A percentile compares a stretch with the other conserved stretches of the same genome.
phyloP scores from a whole-genome alignment of 768 basidiomycete genomes.

The Pleurotus platypus region DNA sequence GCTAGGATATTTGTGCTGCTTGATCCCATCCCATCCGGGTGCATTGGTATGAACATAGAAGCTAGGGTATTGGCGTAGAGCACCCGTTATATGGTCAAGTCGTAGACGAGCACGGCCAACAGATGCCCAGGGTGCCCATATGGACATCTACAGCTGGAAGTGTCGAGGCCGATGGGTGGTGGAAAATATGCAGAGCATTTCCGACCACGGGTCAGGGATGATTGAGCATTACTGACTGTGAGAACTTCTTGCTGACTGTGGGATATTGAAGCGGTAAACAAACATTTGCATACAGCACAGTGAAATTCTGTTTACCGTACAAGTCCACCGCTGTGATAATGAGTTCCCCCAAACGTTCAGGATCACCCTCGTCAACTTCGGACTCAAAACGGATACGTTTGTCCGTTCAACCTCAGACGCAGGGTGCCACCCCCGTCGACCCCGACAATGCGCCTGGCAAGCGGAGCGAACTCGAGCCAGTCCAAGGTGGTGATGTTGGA shows the following conservation, averaged over 20 bases:
- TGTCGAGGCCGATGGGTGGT: too few relatives aligned
- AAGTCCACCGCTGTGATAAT: constrained; percentile 22
- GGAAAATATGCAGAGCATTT: background rate
- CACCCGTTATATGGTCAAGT: background rate
- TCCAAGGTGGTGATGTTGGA: constrained; percentile 73
- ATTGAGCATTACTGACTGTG: background rate
- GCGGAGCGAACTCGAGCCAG: constrained; percentile 83
- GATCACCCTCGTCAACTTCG: constrained; percentile 48
- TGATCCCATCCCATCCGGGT: constrained; percentile 5
- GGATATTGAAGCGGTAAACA: background rate
- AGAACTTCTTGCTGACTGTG: background rate
- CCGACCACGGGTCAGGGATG: background rate
- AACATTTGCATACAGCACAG: too few relatives aligned
- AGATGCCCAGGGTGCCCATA: constrained; percentile 7
- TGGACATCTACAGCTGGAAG: constrained; percentile 1
- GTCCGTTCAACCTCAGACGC: constrained; percentile 48
- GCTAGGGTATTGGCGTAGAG: background rate
- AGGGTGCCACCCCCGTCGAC: constrained; percentile 75
- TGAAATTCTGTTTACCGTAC: too few relatives aligned
- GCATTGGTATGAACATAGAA: constrained; percentile 1
- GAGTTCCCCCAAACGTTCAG: constrained; percentile 67
- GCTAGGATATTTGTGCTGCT: constrained; percentile 1
- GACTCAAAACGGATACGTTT: constrained; percentile 60
- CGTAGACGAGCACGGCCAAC: constrained; percentile 1
- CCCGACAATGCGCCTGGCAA: constrained; percentile 79